These are phyloP conservation scores for Nitzschia putrida DNA, from an alignment of 108 stramenopile genomes.

Conservation along the genomic window DNA sequence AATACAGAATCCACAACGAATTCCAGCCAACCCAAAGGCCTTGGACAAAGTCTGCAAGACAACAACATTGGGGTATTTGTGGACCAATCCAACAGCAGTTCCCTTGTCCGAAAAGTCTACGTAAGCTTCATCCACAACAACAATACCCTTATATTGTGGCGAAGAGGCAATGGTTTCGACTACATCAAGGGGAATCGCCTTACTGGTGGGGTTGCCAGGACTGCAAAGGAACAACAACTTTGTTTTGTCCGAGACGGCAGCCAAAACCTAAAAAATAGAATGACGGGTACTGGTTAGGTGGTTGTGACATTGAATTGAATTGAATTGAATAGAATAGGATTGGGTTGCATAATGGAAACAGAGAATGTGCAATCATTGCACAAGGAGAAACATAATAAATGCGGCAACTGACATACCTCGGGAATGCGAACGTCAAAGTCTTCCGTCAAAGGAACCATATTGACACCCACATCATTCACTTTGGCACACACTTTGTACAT, in stretches of 20 bases:
- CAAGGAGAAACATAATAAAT: no score
- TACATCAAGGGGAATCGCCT: slow-evolving; percentile 75
- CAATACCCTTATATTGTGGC: slow-evolving; percentile 59
- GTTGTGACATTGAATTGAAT: no score
- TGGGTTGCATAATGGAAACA: no score
- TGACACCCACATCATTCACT: slow-evolving; percentile 87
- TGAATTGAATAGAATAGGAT: no score
- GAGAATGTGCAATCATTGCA: no score
- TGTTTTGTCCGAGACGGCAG: slow-evolving; percentile 67
- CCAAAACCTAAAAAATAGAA: slow-evolving; percentile 47
- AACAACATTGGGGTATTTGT: slow-evolving; percentile 77
- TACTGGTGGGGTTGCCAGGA: slow-evolving; percentile 94
- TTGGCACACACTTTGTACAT: slow-evolving; percentile 98
- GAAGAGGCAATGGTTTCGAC: slow-evolving; percentile 63
- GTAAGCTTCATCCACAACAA: slow-evolving; percentile 97
- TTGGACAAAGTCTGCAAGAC: slow-evolving; percentile 95
- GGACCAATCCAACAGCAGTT: slow-evolving; percentile 58
- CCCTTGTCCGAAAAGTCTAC: slow-evolving; percentile 77
- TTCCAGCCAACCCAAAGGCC: slow-evolving; percentile 96
- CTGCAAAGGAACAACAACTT: slow-evolving; percentile 92
- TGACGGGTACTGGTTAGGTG: background rate
- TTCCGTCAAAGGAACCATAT: slow-evolving; percentile 72
- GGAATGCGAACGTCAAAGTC: slow-evolving; percentile 74
- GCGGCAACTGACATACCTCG: slow-evolving; percentile 61
- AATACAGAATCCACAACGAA: slow-evolving; percentile 93